Conservation (phyloP, 768 basidiomycete species). For the Collybiopsis luxurians region DNA sequence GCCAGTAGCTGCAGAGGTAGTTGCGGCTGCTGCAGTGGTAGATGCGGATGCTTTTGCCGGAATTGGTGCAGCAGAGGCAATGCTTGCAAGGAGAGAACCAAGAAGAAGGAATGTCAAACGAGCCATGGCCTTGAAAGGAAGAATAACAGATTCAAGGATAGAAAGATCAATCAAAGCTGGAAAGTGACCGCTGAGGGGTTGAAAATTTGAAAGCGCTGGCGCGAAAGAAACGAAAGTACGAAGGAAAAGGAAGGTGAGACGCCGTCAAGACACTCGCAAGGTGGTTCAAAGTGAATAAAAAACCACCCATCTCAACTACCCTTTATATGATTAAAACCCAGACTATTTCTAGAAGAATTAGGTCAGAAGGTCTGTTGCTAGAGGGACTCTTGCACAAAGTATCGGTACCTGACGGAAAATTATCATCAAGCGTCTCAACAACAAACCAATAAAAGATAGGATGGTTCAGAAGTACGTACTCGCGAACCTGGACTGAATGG, state of each 20-base stretch:
- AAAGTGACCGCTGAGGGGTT: slow-evolving; percentile 10
- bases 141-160: background rate
- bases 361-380: background rate
- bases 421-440: background rate
- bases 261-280: slow-evolving; percentile 11
- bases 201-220: slow-evolving; percentile 10
- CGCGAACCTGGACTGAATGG: too few species aligned
- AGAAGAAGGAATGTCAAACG: slow-evolving; percentile 20
- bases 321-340: background rate
- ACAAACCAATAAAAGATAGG: too few species aligned
- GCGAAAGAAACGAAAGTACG: slow-evolving; percentile 13
- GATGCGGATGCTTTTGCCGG: slow-evolving; percentile 10
- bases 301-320: background rate
- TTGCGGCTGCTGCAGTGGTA: slow-evolving; percentile 6
- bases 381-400: background rate
- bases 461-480: too few species aligned
- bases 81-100: slow-evolving; percentile 14
- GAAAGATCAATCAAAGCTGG: background rate
- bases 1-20: too few species aligned
- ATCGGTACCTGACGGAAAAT: background rate
- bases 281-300: slow-evolving; percentile 6
- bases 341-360: background rate
- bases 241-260: slow-evolving; percentile 7
- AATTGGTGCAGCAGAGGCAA: slow-evolving; percentile 15
- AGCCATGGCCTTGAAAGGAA: slow-evolving; percentile 14